Evolutionary conservation across 345 rosid species (phyloP), one percentile per base, ranked within the genome.

Genomic region (Dovyalis caffra): DNA sequence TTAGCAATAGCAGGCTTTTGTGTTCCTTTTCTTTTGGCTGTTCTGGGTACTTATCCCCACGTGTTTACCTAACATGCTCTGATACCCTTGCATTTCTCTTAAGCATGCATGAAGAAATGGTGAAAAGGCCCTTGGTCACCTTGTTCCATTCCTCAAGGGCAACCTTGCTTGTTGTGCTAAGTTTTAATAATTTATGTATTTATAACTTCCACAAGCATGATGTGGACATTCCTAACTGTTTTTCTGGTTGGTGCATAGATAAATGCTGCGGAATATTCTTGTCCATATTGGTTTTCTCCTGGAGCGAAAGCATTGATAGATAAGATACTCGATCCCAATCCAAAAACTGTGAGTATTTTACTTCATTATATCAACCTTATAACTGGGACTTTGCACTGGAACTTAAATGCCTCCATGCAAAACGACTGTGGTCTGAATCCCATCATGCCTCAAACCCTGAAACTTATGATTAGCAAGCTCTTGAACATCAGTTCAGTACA

Each of bases 231-330:
- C 71, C 25, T 74, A 68, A 82, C 31, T 49, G 14, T 58, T 37
- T 72, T 66, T 75, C 71, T 64, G 66, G 66, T 70, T 73, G 57
- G 58, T 67, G 8, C 74, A 65, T 84, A 92, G 99, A 88, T 91
- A 83, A 86, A 76, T 80, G 97, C 90, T 62, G 95, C 93, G 23
- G 88, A 91, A 35, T 95, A 89, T 83, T 73, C 89, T 75, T 90
- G 85, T 79, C 99, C 99, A 23, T 63, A 71, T 64, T 92, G 99
- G 99, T 92, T 95, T 85, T 91, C 97, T 77, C 70, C 88, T 21
- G 92, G 82, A 37, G 88, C 83, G 32, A 90, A 82, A 83, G 85
- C 89, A 31, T 83, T 95, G 77, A 84, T 95, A 75, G 90, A 85
- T 73, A 91, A 75, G 77, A 89, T 92, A 70, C 94, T 95, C 74